Percentiles rank a stretch among this genome's conserved stretches.
Conservation (phyloP, 176 grass and related monocot genomes). For the Melocanna baccifera region DNA sequence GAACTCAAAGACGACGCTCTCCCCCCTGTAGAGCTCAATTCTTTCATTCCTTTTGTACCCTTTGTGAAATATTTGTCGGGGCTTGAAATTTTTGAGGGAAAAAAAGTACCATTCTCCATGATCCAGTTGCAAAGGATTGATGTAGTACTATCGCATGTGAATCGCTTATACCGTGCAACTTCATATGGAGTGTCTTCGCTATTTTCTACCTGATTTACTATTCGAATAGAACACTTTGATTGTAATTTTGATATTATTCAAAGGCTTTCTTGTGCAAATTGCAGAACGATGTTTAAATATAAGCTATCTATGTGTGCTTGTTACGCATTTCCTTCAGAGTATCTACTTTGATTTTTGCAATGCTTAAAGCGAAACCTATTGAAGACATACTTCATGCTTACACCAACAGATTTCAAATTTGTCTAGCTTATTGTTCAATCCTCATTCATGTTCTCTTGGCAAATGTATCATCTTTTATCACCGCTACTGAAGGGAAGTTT, state of each 20-base stretch:
- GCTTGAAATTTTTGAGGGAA: slow-evolving; percentile 33
- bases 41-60: slow-evolving; percentile 70
- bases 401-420: slow-evolving; percentile 13
- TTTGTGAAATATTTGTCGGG: slow-evolving; percentile 43
- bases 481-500: not conserved
- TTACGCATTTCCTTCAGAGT: not conserved
- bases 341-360: not conserved
- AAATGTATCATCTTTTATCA: not conserved
- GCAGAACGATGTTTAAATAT: not conserved
- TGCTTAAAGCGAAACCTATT: slow-evolving; percentile 17
- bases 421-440: not conserved
- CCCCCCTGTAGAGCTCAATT: slow-evolving; percentile 55
- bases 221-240: not conserved
- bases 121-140: not conserved
- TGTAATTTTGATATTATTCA: not conserved
- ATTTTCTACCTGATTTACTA: not conserved
- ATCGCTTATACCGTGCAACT: not conserved
- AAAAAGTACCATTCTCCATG: not conserved
- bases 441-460: slow-evolving; percentile 8
- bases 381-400: slow-evolving; percentile 37
- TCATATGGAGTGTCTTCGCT: not conserved
- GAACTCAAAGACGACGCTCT: slow-evolving; percentile 40
- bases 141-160: not conserved
- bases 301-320: not conserved
- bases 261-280: not conserved